These are phyloP conservation scores for Inga leiocalycina DNA, from an alignment of 306 rosid species.

Conservation along the genomic window DNA sequence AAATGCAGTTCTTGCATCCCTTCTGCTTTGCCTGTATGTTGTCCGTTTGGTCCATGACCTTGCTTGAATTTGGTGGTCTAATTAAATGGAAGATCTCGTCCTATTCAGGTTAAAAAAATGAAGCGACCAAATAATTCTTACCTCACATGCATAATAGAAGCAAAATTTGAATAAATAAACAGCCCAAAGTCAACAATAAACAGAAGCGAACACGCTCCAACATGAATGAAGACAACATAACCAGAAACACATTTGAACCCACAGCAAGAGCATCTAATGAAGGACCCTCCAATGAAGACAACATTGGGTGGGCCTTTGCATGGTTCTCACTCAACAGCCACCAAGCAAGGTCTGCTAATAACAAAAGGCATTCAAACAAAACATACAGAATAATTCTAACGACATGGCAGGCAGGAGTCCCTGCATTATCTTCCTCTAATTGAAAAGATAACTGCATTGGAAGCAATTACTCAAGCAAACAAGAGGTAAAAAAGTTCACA, in stretches of 20 bases:
- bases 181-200: not conserved
- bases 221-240: not conserved
- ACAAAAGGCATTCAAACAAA: not conserved
- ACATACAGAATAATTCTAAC: not conserved
- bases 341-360: not conserved
- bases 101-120: not conserved
- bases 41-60: not conserved
- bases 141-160: not conserved
- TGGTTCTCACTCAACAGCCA: not conserved
- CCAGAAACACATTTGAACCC: not conserved
- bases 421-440: not conserved
- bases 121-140: not conserved
- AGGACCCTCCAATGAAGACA: not conserved
- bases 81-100: not conserved
- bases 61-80: not conserved
- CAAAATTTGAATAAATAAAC: not conserved
- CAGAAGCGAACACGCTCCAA: not conserved
- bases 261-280: not conserved
- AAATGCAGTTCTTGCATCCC: not conserved
- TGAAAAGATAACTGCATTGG: not conserved
- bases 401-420: not conserved
- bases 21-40: not conserved
- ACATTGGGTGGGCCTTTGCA: not conserved
- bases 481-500: not conserved
- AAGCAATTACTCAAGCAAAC: not conserved